Conservation (phyloP, 495 filamentous ascomycete genomes). For the Penicillium nucicola region DNA sequence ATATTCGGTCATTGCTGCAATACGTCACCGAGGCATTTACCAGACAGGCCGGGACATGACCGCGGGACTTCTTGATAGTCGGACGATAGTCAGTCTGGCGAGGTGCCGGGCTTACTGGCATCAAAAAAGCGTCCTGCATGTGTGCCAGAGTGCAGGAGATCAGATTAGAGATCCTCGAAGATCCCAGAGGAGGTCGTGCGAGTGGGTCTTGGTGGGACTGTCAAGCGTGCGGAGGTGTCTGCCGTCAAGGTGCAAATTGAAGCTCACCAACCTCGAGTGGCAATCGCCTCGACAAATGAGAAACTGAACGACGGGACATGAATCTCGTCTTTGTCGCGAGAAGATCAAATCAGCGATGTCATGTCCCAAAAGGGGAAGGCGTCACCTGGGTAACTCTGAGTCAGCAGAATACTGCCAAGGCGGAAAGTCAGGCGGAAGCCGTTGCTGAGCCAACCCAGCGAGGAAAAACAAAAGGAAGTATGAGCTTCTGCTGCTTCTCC, state of each 20-base stretch:
- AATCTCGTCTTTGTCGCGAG: neutral
- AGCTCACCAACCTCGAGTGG: neutral
- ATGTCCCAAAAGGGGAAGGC: no score
- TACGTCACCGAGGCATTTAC: conserved; percentile 98
- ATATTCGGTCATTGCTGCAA: conserved; percentile 92
- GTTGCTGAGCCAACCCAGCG: no score
- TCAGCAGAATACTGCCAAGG: no score
- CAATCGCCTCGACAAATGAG: conserved; percentile 2
- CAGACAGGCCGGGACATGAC: conserved; percentile 87
- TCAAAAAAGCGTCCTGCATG: conserved; percentile 68
- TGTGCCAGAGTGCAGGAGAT: conserved; percentile 37
- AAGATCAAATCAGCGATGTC: no score
- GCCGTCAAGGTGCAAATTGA: conserved; percentile 10
- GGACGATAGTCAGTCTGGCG: conserved; percentile 72
- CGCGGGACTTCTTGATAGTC: conserved; percentile 73
- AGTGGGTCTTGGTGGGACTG: conserved; percentile 39
- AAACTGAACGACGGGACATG: neutral
- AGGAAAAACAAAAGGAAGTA: no score
- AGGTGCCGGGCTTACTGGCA: conserved; percentile 72
- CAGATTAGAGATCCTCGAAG: conserved; percentile 25
- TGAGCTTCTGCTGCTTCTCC: neutral
- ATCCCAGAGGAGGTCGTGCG: conserved; percentile 23
- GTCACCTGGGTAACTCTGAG: no score
- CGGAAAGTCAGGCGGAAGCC: no score
- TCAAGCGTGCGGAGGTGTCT: conserved; percentile 13